These are phyloP conservation scores for Brassica balearica DNA, from an alignment of 441 rosid genomes.

Conservation along the genomic window DNA sequence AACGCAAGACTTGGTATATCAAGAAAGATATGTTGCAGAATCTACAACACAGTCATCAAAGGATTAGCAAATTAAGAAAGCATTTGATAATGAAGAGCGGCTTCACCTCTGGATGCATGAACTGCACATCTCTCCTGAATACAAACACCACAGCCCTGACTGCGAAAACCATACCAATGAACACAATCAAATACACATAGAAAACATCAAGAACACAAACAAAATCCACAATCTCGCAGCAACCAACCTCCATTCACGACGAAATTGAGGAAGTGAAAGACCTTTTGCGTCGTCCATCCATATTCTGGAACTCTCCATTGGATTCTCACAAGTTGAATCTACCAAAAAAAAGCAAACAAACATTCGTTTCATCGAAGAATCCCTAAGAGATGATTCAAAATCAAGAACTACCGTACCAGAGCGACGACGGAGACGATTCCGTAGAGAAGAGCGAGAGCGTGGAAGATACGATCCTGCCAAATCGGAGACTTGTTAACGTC, in stretches of 20 bases:
- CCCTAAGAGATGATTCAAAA: conserved; percentile 22
- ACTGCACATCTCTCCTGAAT: conserved; percentile 70
- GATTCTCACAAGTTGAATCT: conserved; percentile 89
- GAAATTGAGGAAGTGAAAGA: conserved; percentile 92
- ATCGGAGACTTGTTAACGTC: conserved; percentile 62
- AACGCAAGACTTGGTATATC: conserved; percentile 94
- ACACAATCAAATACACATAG: conserved; percentile 13
- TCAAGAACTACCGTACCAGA: conserved; percentile 47
- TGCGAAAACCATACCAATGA: conserved; percentile 37
- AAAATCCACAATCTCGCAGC: conserved; percentile 26
- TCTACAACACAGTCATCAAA: conserved; percentile 48
- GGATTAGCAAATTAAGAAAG: background rate
- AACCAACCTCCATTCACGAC: conserved; percentile 79
- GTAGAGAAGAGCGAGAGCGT: conserved; percentile 69
- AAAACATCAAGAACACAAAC: background rate
- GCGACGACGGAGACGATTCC: conserved; percentile 76
- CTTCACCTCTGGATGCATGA: conserved; percentile 64
- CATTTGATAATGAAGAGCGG: background rate
- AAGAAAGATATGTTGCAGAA: conserved; percentile 77
- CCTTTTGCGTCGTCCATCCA: conserved; percentile 97
- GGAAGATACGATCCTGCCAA: conserved; percentile 92
- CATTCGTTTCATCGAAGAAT: background rate
- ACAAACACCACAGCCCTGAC: conserved; percentile 72
- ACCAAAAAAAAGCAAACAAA: background rate
- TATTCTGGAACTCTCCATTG: conserved; percentile 92